phyloP scores from a whole-genome alignment of 805 yeast species.

The Yarrowia keelungensis region DNA sequence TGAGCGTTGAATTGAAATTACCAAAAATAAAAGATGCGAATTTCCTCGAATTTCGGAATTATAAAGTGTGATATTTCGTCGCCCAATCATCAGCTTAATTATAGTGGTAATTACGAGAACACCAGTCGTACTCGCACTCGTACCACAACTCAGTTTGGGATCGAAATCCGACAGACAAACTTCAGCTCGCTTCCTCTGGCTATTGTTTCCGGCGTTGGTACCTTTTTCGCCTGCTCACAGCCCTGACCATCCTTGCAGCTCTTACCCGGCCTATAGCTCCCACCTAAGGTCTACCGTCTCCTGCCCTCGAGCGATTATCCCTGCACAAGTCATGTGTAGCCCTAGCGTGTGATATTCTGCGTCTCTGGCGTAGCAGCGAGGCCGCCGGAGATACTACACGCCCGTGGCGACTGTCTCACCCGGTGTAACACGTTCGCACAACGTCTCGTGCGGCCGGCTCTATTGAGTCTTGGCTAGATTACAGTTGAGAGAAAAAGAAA shows the following conservation, averaged over 20 bases:
- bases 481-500: constrained; percentile 7
- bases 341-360: constrained; percentile 10
- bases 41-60: background rate
- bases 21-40: background rate
- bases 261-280: no score
- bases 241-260: constrained; percentile 35
- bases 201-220: constrained; percentile 6
- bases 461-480: constrained; percentile 35
- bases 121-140: background rate
- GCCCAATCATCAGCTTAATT: no score
- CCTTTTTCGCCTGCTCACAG: constrained; percentile 8
- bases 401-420: constrained; percentile 5
- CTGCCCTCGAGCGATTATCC: background rate
- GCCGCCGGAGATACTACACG: no score
- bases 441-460: constrained; percentile 27
- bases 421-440: constrained; percentile 11
- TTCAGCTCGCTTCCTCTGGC: background rate
- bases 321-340: constrained; percentile 12
- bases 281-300: background rate
- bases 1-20: no score
- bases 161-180: background rate
- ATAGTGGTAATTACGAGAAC: no score
- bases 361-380: background rate
- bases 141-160: background rate
- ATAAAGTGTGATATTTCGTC: no score